These are phyloP conservation scores for Pezicula radicicola DNA, from an alignment of 2,329 filamentous ascomycete genomes.

Conservation along the genomic window DNA sequence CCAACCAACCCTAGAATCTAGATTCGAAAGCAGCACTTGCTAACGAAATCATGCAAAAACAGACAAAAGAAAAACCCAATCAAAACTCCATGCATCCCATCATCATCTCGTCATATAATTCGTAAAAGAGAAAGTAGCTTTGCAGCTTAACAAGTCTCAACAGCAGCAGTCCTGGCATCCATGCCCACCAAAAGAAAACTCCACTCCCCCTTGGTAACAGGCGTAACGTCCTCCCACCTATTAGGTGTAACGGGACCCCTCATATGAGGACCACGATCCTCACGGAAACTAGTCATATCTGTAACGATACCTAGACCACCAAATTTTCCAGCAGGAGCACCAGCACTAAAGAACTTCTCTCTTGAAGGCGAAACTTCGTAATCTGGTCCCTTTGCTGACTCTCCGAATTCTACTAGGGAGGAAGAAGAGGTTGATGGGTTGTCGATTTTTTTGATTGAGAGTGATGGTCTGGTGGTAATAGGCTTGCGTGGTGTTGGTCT, in stretches of 20 bases:
- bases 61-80: neutral
- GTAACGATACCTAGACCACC: too few relatives aligned
- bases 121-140: neutral
- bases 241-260: conserved; percentile 55
- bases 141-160: conserved; percentile 44
- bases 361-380: too few relatives aligned
- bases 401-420: neutral
- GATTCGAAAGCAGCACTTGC: conserved; percentile 28
- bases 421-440: neutral
- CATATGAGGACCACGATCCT: conserved; percentile 25
- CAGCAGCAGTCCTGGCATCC: conserved; percentile 42
- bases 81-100: too few relatives aligned
- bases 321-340: too few relatives aligned
- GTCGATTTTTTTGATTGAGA: neutral
- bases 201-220: conserved; percentile 61
- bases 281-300: conserved; percentile 1
- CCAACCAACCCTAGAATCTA: neutral
- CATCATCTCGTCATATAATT: neutral
- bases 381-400: too few relatives aligned
- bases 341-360: too few relatives aligned
- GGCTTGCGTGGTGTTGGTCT: neutral
- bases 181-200: conserved; percentile 52
- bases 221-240: conserved; percentile 59
- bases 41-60: conserved; percentile 14
- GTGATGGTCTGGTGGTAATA: neutral